Evolutionary conservation across 2,329 filamentous ascomycete genomes (phyloP), one percentile per base, ranked within the genome.

Genomic region (Curvularia sp.): DNA sequence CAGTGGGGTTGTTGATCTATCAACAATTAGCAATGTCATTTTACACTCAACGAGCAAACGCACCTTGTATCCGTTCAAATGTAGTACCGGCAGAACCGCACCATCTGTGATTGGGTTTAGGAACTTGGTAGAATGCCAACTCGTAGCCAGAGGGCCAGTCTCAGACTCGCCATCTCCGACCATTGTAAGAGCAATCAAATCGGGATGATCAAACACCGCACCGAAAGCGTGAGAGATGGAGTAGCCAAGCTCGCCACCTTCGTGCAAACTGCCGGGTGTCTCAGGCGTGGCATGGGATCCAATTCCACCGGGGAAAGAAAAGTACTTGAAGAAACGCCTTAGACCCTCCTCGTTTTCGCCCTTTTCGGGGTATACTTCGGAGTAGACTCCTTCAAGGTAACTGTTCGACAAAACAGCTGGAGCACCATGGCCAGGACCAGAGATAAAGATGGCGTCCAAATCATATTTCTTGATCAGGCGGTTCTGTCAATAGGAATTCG

Each of bases 41-140:
- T 41, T 7, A 20, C 42, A 49, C 3, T 38, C 8, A 9, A 4
- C 9, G 43, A 2, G 7, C 5, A 2, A 38, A 35, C 63, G 48
- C 64, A 93, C 93, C 82, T 93, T 93, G 83, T 93, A 93, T 47
- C 90, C 90, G 68, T 93, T 93, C 33, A 93, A 82, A 75, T 93
- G 89, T 10, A 93, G 83, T 5, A 93, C 87, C 0, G 90, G 90
- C 1, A 93, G 82, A 7, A 93, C 90, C 38, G 89, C 90, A 30
- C 90, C 90, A 68, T 93, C 90, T 0, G 85, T 88, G 66, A 91
- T 89, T 4, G 90, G 90, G 72, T 93, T 92, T 63, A 93, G 83
- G 78, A 92, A 93, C 75, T 93, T 93, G 71, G 85, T 93, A 77
- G 88, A 90, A 78, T 93, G 90, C 90, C 90, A 93, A 55, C 88